These are phyloP conservation scores for Leptodontidium sp. DNA, from an alignment of 2,329 filamentous ascomycete genomes.

Conservation along the genomic window DNA sequence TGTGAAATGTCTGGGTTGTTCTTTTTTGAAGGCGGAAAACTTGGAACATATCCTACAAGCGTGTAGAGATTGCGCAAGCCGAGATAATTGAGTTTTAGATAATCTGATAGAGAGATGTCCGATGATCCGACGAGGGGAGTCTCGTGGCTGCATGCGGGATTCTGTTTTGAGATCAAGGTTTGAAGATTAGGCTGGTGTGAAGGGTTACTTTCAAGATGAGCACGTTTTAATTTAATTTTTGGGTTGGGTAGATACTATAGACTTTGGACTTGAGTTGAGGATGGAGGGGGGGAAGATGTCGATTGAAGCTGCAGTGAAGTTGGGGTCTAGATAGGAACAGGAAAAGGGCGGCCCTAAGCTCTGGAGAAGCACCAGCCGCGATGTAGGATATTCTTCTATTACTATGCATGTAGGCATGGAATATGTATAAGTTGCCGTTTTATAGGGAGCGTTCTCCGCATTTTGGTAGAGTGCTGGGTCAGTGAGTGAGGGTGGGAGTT, in stretches of 20 bases:
- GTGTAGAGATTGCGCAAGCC: neutral
- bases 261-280: no score
- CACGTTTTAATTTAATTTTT: neutral
- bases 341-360: neutral
- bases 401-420: constrained; percentile 1
- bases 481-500: neutral
- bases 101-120: neutral
- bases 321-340: constrained; percentile 2
- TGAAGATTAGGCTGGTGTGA: neutral
- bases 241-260: neutral
- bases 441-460: constrained; percentile 14
- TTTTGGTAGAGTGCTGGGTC: constrained; percentile 1
- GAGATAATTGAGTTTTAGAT: no score
- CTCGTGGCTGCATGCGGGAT: constrained; percentile 6
- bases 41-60: neutral
- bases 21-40: neutral
- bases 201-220: neutral
- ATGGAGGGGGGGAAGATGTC: no score
- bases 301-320: neutral
- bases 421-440: neutral
- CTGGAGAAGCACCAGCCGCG: neutral
- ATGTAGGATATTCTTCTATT: neutral
- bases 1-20: constrained; percentile 3
- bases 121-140: constrained; percentile 1
- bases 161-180: neutral